Evolutionary conservation across 1,139 yeast species (phyloP).

Genomic region (Blastobotrys aristatus): DNA sequence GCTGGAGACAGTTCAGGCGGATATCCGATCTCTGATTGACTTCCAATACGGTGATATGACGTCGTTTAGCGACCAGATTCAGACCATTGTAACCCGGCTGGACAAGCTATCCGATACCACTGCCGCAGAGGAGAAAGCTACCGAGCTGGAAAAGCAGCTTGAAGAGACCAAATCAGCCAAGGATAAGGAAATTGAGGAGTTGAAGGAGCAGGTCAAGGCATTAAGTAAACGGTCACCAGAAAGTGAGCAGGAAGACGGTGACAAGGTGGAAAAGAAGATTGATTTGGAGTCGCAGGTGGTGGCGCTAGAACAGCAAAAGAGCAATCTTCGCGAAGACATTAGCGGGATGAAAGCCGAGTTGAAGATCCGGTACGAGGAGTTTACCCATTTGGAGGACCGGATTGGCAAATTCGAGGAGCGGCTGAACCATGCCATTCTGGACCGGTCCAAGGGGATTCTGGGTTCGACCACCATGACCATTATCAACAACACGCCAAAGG

Average conservation of each 20-base stretch:
- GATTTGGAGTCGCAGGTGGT: constrained; percentile 19
- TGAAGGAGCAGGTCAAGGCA: constrained; percentile 14
- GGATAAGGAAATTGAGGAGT: background rate
- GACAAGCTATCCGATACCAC: constrained; percentile 9
- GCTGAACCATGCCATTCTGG: constrained; percentile 28
- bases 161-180: background rate
- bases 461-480: constrained; percentile 34
- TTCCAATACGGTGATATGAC: constrained; percentile 22
- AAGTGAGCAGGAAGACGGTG: background rate
- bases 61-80: constrained; percentile 15
- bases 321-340: constrained; percentile 22
- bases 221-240: constrained; percentile 9
- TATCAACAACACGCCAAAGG: constrained; percentile 21
- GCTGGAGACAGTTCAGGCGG: constrained; percentile 19
- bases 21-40: constrained; percentile 23
- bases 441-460: constrained; percentile 32
- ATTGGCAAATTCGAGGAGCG: constrained; percentile 28
- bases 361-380: constrained; percentile 26
- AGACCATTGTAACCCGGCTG: constrained; percentile 11
- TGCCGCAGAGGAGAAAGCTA: constrained; percentile 10
- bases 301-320: constrained; percentile 23
- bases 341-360: constrained; percentile 28
- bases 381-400: constrained; percentile 28
- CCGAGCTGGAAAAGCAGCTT: constrained; percentile 8
- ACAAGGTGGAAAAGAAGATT: constrained; percentile 2